Percentiles rank a stretch among this genome's conserved stretches.
phyloP scores from a whole-genome alignment of 805 yeast genomes.

The Saccharomycopsis microspora region DNA sequence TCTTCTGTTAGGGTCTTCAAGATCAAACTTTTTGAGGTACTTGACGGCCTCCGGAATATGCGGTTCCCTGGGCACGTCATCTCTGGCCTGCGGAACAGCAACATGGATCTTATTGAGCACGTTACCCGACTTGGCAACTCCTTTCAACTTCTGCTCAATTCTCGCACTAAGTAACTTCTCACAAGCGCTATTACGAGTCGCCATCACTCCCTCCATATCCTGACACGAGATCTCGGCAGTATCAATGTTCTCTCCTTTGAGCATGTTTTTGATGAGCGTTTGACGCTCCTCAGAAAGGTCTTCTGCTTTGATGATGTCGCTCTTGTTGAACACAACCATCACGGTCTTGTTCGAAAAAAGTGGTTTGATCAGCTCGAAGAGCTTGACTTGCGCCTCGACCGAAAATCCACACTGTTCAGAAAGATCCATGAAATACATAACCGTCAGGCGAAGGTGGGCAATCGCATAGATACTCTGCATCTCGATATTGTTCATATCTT shows the following conservation, averaged over 20 bases:
- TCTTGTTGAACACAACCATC: conserved; percentile 88
- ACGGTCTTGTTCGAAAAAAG: conserved; percentile 95
- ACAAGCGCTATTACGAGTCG: conserved; percentile 93
- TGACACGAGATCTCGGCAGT: conserved; percentile 89
- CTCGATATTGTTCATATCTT: conserved; percentile 98
- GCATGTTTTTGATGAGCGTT: conserved; percentile 54
- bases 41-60: conserved; percentile 71
- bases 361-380: conserved; percentile 95
- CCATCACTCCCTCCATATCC: conserved; percentile 91
- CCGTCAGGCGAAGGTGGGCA: conserved; percentile 96
- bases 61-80: conserved; percentile 70
- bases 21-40: conserved; percentile 53
- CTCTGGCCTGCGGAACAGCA: conserved; percentile 81
- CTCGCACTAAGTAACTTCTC: conserved; percentile 91
- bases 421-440: conserved; percentile 94
- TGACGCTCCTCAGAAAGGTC: conserved; percentile 73
- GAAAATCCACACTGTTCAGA: conserved; percentile 99
- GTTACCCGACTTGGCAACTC: conserved; percentile 77
- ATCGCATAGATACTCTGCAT: conserved; percentile 99
- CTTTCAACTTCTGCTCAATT: conserved; percentile 92
- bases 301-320: conserved; percentile 79
- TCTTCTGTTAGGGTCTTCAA: conserved; percentile 73
- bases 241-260: conserved; percentile 71
- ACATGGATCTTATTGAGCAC: conserved; percentile 94
- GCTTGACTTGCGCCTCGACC: conserved; percentile 92